Percentiles rank a stretch among this genome's conserved stretches.
Conservation (phyloP, 495 filamentous ascomycete species). For the Tuber calosporum region DNA sequence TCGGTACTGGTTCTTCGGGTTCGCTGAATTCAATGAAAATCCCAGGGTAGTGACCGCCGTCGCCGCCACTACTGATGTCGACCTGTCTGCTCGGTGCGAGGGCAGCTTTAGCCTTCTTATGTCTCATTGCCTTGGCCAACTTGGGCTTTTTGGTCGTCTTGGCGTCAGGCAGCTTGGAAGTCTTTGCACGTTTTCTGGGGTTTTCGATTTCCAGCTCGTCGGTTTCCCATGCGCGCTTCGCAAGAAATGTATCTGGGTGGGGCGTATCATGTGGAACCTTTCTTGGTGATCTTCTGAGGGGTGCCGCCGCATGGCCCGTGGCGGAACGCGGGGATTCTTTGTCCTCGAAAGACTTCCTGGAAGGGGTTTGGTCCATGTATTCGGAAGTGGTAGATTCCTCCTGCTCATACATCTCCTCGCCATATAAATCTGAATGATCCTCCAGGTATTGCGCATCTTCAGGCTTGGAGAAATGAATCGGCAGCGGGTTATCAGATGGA, state of each 20-base stretch:
- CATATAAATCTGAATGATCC: background rate
- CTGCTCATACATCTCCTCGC: background rate
- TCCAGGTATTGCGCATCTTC: background rate
- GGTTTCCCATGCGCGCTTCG: background rate
- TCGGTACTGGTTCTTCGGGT: background rate
- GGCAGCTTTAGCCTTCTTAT: background rate
- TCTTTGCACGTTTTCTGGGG: background rate
- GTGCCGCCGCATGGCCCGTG: too few species aligned
- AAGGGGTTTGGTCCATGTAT: background rate
- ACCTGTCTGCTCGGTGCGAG: background rate
- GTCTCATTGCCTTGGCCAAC: background rate
- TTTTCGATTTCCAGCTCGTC: background rate
- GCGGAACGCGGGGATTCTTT: background rate
- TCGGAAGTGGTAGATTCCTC: background rate
- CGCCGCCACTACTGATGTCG: background rate
- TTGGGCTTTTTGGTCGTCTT: background rate
- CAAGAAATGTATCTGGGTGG: background rate
- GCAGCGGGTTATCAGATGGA: background rate
- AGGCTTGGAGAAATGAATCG: background rate
- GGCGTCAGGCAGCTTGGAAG: background rate
- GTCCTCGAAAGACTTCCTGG: background rate
- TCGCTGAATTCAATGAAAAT: background rate
- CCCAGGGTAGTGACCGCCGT: background rate
- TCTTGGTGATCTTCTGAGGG: background rate
- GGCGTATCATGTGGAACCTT: background rate